Percentiles rank a stretch among this genome's conserved stretches.
Evolutionary conservation across 805 yeast genomes (phyloP).

Genomic region (Nakazawaea peltata): DNA sequence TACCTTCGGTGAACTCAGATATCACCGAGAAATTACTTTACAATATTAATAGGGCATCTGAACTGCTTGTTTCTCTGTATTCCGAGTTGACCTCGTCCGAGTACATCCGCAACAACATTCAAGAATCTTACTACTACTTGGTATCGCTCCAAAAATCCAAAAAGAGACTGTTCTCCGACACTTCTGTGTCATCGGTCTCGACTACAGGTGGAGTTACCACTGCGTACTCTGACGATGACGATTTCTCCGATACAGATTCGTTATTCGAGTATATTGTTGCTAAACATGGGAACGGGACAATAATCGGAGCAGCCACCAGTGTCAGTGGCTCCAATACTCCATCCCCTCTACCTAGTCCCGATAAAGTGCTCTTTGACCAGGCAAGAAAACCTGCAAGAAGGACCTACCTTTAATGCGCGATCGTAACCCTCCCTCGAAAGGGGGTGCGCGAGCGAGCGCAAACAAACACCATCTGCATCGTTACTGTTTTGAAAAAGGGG

Average conservation of each 20-base stretch:
- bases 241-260: constrained; percentile 8
- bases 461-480: too few species aligned
- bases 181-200: constrained; percentile 1
- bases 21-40: constrained; percentile 4
- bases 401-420: too few species aligned
- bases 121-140: constrained; percentile 6
- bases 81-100: constrained; percentile 1
- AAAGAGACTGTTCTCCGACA: constrained; percentile 6
- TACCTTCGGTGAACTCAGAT: constrained; percentile 6
- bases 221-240: constrained; percentile 5
- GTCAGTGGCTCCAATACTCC: constrained; percentile 9
- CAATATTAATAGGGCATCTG: constrained; percentile 4
- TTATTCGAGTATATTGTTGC: constrained; percentile 9
- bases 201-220: neutral
- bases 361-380: constrained; percentile 1
- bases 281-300: neutral
- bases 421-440: too few species aligned
- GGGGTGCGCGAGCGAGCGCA: too few species aligned
- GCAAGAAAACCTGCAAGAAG: neutral
- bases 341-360: constrained; percentile 9
- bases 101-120: constrained; percentile 6
- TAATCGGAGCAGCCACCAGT: too few species aligned
- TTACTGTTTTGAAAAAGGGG: too few species aligned
- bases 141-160: constrained; percentile 7
- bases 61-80: constrained; percentile 1